A percentile compares a stretch with the other conserved stretches of the same genome.
Conservation (phyloP, 768 basidiomycete genomes). For the Saitozyma podzolica region DNA sequence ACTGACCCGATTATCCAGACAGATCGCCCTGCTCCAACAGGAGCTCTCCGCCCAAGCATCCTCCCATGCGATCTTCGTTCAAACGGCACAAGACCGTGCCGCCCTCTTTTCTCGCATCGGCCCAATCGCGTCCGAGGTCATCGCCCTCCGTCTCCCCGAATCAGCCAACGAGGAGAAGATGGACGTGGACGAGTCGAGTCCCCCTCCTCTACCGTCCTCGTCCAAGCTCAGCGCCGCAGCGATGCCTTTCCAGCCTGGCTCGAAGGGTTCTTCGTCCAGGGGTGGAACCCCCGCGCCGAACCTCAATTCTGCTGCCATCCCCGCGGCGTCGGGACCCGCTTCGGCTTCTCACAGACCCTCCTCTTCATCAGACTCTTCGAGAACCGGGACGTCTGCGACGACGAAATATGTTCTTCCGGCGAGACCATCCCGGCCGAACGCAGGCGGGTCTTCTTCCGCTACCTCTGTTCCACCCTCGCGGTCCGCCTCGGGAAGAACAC, state of each 20-base stretch:
- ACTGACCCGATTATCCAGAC: constrained; percentile 22
- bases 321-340: constrained; percentile 2
- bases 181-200: constrained; percentile 30
- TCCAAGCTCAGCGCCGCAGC: constrained; percentile 13
- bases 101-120: constrained; percentile 32
- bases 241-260: constrained; percentile 33
- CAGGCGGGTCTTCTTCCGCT: neutral
- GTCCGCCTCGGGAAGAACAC: neutral
- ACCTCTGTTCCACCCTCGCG: neutral
- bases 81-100: constrained; percentile 26
- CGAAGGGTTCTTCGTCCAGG: neutral
- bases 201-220: constrained; percentile 12
- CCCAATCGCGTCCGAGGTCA: constrained; percentile 31
- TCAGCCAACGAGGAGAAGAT: constrained; percentile 20
- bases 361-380: constrained; percentile 5
- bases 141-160: constrained; percentile 25
- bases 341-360: neutral
- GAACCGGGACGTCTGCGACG: neutral
- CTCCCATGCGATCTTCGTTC: constrained; percentile 23
- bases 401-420: neutral
- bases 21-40: constrained; percentile 27
- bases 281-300: neutral
- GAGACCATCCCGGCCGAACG: constrained; percentile 4
- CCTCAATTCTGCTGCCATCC: constrained; percentile 6
- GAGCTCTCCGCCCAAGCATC: constrained; percentile 35